Evolutionary conservation across 2,329 filamentous ascomycete species (phyloP).

Genomic region (Thermoascus crustaceus): DNA sequence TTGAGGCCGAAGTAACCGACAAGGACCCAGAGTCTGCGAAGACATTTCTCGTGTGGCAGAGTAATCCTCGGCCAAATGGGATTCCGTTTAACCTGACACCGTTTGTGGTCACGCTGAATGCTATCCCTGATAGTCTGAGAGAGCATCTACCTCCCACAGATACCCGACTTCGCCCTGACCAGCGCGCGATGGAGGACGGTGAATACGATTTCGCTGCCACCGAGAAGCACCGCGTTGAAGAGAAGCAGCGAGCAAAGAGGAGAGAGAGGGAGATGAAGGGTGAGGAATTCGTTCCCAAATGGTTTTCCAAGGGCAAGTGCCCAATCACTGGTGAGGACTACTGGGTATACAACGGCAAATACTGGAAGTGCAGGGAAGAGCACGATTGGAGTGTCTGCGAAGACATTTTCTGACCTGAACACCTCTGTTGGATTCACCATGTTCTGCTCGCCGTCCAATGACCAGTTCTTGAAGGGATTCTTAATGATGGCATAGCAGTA

Average conservation of each 20-base stretch:
- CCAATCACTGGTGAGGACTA: conserved; percentile 77
- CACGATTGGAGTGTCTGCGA: conserved; percentile 63
- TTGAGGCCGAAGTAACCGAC: conserved; percentile 56
- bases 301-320: conserved; percentile 70
- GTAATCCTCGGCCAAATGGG: conserved; percentile 66
- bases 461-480: no score
- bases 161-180: conserved; percentile 84
- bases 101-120: conserved; percentile 90
- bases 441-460: not conserved
- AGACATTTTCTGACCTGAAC: conserved; percentile 55
- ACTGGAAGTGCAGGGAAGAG: conserved; percentile 66
- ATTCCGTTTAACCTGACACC: conserved; percentile 97
- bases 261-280: conserved; percentile 65
- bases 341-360: conserved; percentile 82
- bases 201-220: conserved; percentile 86
- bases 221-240: conserved; percentile 91
- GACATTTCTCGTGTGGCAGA: conserved; percentile 90
- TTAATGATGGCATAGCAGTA: no score
- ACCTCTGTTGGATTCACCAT: not conserved
- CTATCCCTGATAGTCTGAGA: conserved; percentile 71
- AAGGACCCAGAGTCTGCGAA: conserved; percentile 53
- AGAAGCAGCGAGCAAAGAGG: conserved; percentile 74
- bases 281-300: conserved; percentile 73
- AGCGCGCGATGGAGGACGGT: conserved; percentile 98
- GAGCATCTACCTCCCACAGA: conserved; percentile 83